Evolutionary conservation across 31 red algal species (phyloP).

Genomic region (Bonnemaisonia californica): DNA sequence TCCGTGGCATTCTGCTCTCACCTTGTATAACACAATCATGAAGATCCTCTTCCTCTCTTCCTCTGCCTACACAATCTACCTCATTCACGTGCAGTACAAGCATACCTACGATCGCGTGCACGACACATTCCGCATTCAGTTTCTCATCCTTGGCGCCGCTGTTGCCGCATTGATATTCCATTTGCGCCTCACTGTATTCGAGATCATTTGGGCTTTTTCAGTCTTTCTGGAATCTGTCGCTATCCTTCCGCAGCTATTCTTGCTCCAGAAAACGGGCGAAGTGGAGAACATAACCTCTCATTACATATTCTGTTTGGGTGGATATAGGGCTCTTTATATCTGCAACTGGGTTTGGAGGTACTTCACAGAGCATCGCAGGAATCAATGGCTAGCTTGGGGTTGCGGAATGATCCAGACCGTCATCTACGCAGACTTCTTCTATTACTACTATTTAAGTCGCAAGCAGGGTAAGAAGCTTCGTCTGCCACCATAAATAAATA

Average conservation of each 20-base stretch:
- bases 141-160: constrained; percentile 71
- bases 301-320: constrained; percentile 95
- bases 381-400: constrained; percentile 89
- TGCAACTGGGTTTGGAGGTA: constrained; percentile 97
- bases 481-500: constrained; percentile 57
- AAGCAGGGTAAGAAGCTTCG: constrained; percentile 76
- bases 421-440: constrained; percentile 99
- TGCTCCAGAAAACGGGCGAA: constrained; percentile 93
- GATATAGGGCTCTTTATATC: constrained; percentile 90
- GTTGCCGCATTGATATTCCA: constrained; percentile 83
- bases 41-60: constrained; percentile 92
- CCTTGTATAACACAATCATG: constrained; percentile 81
- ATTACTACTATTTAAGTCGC: constrained; percentile 90
- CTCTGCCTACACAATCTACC: constrained; percentile 86
- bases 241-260: constrained; percentile 94
- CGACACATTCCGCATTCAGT: constrained; percentile 93
- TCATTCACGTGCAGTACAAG: constrained; percentile 89
- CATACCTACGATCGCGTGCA: constrained; percentile 93
- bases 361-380: constrained; percentile 76
- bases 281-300: constrained; percentile 98
- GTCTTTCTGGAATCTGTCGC: constrained; percentile 95
- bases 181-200: constrained; percentile 68
- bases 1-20: constrained; percentile 74
- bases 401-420: constrained; percentile 94
- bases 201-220: constrained; percentile 97